phyloP scores from a whole-genome alignment of 108 stramenopile genomes.

The Skeletonema menzelii region DNA sequence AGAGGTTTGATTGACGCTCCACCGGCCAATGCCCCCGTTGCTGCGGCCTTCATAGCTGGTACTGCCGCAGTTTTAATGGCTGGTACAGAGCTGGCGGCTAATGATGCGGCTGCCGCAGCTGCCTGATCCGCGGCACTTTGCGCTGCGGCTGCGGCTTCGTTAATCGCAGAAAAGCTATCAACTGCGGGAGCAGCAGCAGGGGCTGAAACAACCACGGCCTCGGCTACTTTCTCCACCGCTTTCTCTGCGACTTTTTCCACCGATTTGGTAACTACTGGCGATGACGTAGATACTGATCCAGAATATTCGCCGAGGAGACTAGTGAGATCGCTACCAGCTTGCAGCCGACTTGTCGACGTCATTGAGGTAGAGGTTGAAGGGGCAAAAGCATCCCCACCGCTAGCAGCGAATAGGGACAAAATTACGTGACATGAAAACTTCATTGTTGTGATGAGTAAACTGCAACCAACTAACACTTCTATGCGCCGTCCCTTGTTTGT shows the following conservation, averaged over 20 bases:
- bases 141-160: conserved; percentile 12
- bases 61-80: not conserved
- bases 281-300: conserved; percentile 5
- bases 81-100: conserved; percentile 7
- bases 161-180: conserved; percentile 13
- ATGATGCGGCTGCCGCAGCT: conserved; percentile 17
- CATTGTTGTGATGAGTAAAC: not conserved
- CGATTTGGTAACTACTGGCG: not conserved
- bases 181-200: conserved; percentile 4
- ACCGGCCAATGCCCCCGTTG: conserved; percentile 9
- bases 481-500: not conserved
- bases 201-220: not conserved
- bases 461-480: not conserved
- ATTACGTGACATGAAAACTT: conserved; percentile 10
- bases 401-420: conserved; percentile 13
- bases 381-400: conserved; percentile 15
- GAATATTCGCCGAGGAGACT: conserved; percentile 33
- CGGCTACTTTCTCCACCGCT: not conserved
- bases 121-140: conserved; percentile 36
- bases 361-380: conserved; percentile 5
- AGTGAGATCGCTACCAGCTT: conserved; percentile 21
- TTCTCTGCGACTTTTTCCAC: not conserved
- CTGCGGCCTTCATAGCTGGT: not conserved
- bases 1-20: conserved; percentile 19
- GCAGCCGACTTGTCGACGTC: not conserved